A percentile compares a stretch with the other conserved stretches of the same genome.
phyloP scores from a whole-genome alignment of 192 early-diverging fungal genomes.

The Entophlyctis helioformis region DNA sequence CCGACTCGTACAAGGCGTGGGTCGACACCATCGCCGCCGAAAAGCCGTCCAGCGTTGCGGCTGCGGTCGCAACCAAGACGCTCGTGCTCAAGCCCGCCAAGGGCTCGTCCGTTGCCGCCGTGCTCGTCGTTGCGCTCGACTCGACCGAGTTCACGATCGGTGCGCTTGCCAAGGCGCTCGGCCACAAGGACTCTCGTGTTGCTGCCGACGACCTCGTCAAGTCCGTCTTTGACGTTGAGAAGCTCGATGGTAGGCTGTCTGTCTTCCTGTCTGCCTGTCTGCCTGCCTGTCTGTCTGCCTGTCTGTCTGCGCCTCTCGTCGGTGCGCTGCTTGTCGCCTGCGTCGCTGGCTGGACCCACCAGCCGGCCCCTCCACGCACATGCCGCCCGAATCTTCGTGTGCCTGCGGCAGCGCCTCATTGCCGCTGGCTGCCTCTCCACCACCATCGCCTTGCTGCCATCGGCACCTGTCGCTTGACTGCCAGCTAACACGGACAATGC shows the following conservation, averaged over 20 bases:
- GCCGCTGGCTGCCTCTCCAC: too few relatives aligned
- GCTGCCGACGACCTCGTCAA: conserved; percentile 56
- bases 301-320: neutral
- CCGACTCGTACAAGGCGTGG: too few relatives aligned
- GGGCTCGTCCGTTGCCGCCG: conserved; percentile 30
- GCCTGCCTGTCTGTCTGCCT: neutral
- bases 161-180: conserved; percentile 17
- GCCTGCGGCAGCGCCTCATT: too few relatives aligned
- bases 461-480: too few relatives aligned
- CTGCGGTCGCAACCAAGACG: too few relatives aligned
- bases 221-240: conserved; percentile 34
- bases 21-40: too few relatives aligned
- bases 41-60: too few relatives aligned
- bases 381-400: too few relatives aligned
- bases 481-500: too few relatives aligned
- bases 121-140: conserved; percentile 49
- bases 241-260: conserved; percentile 44
- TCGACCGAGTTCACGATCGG: conserved; percentile 24
- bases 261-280: neutral
- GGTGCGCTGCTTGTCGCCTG: neutral
- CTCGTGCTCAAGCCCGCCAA: conserved; percentile 76
- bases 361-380: too few relatives aligned
- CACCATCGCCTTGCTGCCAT: too few relatives aligned
- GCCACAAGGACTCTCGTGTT: conserved; percentile 51
- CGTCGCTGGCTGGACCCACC: too few relatives aligned